Evolutionary conservation across 352 stramenopile genomes (phyloP), one percentile per base, ranked within the genome.

Genomic region (Aphanomyces stellatus): DNA sequence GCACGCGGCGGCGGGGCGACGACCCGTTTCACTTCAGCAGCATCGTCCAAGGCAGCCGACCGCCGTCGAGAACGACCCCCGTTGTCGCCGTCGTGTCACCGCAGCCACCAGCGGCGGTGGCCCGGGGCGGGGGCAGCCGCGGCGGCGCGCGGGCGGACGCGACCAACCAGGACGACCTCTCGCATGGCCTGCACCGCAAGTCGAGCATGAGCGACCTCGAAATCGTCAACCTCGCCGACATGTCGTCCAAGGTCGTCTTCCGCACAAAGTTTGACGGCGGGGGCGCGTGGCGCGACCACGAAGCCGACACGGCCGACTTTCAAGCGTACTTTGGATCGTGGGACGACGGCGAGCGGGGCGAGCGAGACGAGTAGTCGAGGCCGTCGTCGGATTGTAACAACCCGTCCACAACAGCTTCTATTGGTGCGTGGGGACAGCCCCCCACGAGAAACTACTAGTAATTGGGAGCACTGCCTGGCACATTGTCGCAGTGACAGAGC

Each of bases 241-340:
- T 40, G 6, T 57, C 49, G 27, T 57, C 30, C 49, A 57, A 57
- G n/a, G 49, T 57, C 19, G 49, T 57, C 10, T 57, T 57, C 33
- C 49, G 49, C 30, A 57, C 42, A 5, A 51, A 51, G 42, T 22
- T 8, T 8, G 27, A 24, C 49, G 49, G 49, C 22, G 30, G 25
- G 49, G n/a, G 25, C 49, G n/a, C 19, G 49, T 28, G 46, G 46
- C 8, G 49, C 19, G 49, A 57, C 49, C 0, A 15, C 49, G 49
- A 57, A 37, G 25, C 33, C 22, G n/a, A n/a, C n/a, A n/a, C n/a
- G n/a, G 49, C 4, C 49, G 49, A 7, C 7, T 57, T 57, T 37
- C 25, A 57, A 57, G 49, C 25, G 4, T 15, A 57, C 49, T 57
- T 57, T 57, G 49, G 49, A 15, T 57, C 49, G n/a, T 57, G 49